These are phyloP conservation scores for Calonectria naviculata DNA, from an alignment of 2,329 filamentous ascomycete species.

Conservation along the genomic window DNA sequence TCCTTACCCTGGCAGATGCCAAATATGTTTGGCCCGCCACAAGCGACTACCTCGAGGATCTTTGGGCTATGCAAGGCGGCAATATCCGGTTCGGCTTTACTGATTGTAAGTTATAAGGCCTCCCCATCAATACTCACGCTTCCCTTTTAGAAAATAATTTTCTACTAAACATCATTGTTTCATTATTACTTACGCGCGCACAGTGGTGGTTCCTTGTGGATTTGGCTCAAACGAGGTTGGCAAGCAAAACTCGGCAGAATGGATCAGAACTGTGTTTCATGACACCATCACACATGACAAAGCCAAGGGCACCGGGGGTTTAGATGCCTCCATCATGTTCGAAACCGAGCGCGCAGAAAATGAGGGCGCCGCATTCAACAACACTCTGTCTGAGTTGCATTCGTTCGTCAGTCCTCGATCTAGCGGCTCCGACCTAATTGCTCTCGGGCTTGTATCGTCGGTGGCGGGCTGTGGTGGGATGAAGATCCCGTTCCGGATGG, in stretches of 20 bases:
- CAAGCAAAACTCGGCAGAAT: constrained; percentile 38
- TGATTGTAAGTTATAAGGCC: neutral
- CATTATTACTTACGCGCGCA: neutral
- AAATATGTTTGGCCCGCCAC: constrained; percentile 14
- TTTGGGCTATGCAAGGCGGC: constrained; percentile 5
- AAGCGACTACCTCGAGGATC: neutral
- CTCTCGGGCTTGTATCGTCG: neutral
- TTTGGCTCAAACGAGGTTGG: constrained; percentile 9
- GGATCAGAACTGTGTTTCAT: constrained; percentile 46
- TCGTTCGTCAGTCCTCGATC: constrained; percentile 8
- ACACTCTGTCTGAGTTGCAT: constrained; percentile 7
- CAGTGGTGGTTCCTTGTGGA: constrained; percentile 12
- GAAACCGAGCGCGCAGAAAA: constrained; percentile 44
- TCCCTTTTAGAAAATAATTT: neutral
- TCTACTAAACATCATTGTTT: neutral
- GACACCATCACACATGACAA: constrained; percentile 44
- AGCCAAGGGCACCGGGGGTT: constrained; percentile 38
- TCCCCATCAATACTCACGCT: neutral
- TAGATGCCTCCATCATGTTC: constrained; percentile 46
- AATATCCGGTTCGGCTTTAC: constrained; percentile 12
- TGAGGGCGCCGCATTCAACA: constrained; percentile 40
- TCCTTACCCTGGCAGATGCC: neutral
- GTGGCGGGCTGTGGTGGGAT: constrained; percentile 3
- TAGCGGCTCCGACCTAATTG: neutral
- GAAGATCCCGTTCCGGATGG: neutral